Evolutionary conservation across 2,329 filamentous ascomycete genomes (phyloP).

Genomic region (Endoconidiophora polonica): DNA sequence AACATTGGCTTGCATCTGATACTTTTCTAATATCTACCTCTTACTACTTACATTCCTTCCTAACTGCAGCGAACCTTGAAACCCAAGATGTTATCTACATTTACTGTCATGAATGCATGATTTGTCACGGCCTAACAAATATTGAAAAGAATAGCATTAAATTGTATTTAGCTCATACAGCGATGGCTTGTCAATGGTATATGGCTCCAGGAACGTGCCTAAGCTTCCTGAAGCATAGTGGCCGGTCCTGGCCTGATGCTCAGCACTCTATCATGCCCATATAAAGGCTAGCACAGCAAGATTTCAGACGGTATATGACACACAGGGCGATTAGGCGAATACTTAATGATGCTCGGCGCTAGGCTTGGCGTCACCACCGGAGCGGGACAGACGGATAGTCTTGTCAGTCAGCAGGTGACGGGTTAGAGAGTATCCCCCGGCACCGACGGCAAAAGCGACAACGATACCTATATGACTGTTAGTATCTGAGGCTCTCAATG

Average conservation of each 20-base stretch:
- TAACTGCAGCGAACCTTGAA: background rate
- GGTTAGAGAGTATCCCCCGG: constrained; percentile 64
- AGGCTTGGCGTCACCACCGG: constrained; percentile 24
- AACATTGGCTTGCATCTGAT: constrained; percentile 16
- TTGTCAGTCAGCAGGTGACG: constrained; percentile 81
- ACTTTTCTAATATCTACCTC: background rate
- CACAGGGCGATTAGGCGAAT: constrained; percentile 18
- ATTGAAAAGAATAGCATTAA: constrained; percentile 4
- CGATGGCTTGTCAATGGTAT: background rate
- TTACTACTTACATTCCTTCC: background rate
- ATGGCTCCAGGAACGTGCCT: background rate
- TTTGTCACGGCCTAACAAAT: background rate
- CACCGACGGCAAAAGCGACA: constrained; percentile 66
- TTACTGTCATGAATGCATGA: no score
- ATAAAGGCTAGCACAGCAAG: background rate
- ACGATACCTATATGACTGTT: constrained; percentile 50
- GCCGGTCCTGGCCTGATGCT: background rate
- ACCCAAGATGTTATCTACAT: background rate
- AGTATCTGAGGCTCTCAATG: constrained; percentile 10
- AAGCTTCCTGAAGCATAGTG: background rate
- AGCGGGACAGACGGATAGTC: constrained; percentile 73
- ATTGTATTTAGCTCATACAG: constrained; percentile 5
- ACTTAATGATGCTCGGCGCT: constrained; percentile 24
- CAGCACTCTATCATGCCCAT: background rate
- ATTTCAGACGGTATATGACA: background rate